Conservation (phyloP, 768 basidiomycete genomes). For the Neoboletus subvelutipes region DNA sequence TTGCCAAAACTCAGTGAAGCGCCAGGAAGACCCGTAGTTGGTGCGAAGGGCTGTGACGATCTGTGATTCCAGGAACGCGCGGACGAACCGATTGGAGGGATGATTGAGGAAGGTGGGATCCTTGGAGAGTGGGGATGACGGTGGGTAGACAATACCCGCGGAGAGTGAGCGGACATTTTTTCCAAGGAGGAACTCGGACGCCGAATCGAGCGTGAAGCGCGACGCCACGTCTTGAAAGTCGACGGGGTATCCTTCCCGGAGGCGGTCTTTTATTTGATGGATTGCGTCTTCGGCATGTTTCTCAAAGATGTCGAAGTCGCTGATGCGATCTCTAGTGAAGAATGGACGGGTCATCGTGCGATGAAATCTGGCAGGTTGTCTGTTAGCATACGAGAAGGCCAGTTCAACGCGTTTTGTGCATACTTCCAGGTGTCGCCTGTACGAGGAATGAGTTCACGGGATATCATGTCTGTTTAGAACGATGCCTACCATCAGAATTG, state of each 20-base stretch:
- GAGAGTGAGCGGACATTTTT: constrained; percentile 36
- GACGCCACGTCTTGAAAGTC: constrained; percentile 45
- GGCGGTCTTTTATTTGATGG: constrained; percentile 31
- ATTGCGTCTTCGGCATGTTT: constrained; percentile 35
- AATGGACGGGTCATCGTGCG: constrained; percentile 44
- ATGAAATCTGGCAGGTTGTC: constrained; percentile 34
- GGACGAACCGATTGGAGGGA: constrained; percentile 37
- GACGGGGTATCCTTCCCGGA: constrained; percentile 38
- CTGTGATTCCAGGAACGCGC: constrained; percentile 42
- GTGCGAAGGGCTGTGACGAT: constrained; percentile 30
- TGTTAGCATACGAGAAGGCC: background rate
- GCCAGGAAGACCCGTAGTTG: constrained; percentile 44
- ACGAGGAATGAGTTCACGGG: background rate
- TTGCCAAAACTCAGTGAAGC: constrained; percentile 43
- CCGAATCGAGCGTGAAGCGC: constrained; percentile 57
- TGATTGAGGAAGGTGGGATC: constrained; percentile 26
- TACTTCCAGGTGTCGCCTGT: constrained; percentile 42
- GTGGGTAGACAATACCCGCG: constrained; percentile 39
- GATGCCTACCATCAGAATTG: constrained; percentile 38
- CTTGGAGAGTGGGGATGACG: constrained; percentile 21
- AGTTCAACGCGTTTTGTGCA: background rate
- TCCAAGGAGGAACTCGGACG: constrained; percentile 57
- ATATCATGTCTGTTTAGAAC: background rate
- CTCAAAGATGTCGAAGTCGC: constrained; percentile 42
- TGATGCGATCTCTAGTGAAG: constrained; percentile 40